Evolutionary conservation across 2,329 filamentous ascomycete genomes (phyloP), one percentile per base, ranked within the genome.

Genomic region (Hypomyces rosellus): DNA sequence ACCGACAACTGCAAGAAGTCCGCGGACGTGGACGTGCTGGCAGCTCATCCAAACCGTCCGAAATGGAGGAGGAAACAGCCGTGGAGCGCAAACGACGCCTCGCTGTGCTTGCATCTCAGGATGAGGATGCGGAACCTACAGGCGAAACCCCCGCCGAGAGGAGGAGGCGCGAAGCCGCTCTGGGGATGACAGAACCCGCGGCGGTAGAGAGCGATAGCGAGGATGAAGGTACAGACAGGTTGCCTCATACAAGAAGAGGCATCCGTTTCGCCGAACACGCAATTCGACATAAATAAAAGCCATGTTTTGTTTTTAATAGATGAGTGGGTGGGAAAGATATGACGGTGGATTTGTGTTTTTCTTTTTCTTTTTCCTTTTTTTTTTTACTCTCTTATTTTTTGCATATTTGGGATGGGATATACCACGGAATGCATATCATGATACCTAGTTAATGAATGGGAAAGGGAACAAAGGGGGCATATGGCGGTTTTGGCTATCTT

Each of bases 61-160:
- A 61, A 6, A 54, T 63, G 12, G 49, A 52, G 3, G 74, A 76
- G 2, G 87, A 91, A 66, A 89, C 85, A 1, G 82, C 82, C 0
- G 85, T 83, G 0, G 87, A 91, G 67, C 76, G 82, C 40, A 77
- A 80, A 52, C 75, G 87, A 13, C 78, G 87, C 48, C 72, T 88
- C 44, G 76, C 77, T 11, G 79, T 72, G 1, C 65, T 80, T 5
- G 71, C 55, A 57, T 71, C 13, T 18, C 74, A 73, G 30, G 68
- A 67, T 30, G 71, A 74, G 5, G 69, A 67, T 2, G 71, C 69
- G 15, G 61, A 61, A 3, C 39, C 30, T 4, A 73, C 72, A 34
- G 74, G 70, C 34, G 88, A 91, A 68, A 90, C 86, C 0, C 84
- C 86, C 0, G 88, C 87, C 0, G 88, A 92, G 66, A 75, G 85